Evolutionary conservation across 2,329 filamentous ascomycete species (phyloP).

Genomic region (Chrysoporthe austroafricana): DNA sequence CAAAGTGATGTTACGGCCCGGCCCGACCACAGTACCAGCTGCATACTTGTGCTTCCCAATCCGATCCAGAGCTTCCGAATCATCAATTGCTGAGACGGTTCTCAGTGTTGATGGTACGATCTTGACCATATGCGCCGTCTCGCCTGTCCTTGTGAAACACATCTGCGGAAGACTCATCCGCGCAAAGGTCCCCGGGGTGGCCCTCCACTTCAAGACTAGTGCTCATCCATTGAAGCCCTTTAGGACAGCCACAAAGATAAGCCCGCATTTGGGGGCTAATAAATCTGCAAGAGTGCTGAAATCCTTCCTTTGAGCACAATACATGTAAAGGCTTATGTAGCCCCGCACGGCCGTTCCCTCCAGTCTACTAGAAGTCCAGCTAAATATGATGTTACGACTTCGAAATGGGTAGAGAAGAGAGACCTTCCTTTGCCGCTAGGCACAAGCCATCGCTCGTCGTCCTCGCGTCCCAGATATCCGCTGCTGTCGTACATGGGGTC

Average conservation of each 20-base stretch:
- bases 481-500: slow-evolving; percentile 22
- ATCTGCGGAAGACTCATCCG: background rate
- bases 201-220: background rate
- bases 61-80: background rate
- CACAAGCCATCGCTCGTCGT: slow-evolving; percentile 23
- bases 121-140: background rate
- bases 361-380: background rate
- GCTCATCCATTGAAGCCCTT: background rate
- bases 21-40: no score
- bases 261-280: background rate
- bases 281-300: background rate
- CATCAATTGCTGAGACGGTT: background rate
- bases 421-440: slow-evolving; percentile 15
- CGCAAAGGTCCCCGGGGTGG: background rate
- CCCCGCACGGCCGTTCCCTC: background rate
- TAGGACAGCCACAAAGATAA: background rate
- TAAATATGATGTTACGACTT: background rate
- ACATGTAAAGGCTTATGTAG: background rate
- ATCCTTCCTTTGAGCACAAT: background rate
- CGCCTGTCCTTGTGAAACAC: slow-evolving; percentile 1
- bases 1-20: background rate
- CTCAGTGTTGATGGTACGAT: background rate
- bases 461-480: slow-evolving; percentile 24
- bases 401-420: slow-evolving; percentile 16
- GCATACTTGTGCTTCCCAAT: background rate